A percentile compares a stretch with the other conserved stretches of the same genome.
Conservation (phyloP, 345 rosid genomes). For the Sisymbrium altissimum region DNA sequence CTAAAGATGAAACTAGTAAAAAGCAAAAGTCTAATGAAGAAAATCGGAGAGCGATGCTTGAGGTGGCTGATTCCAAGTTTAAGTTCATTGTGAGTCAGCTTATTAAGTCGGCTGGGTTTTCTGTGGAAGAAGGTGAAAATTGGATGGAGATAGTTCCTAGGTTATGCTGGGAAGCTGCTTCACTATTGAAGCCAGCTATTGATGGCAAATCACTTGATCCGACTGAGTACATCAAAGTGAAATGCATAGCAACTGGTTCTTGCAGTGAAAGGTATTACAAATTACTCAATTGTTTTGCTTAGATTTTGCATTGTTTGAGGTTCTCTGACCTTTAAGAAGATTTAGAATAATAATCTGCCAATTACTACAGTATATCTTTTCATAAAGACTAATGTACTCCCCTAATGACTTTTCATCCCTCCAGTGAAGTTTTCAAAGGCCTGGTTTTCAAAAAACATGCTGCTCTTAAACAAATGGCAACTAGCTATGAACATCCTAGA, state of each 20-base stretch:
- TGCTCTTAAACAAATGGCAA: conserved; percentile 96
- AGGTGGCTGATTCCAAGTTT: conserved; percentile 68
- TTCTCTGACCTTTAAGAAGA: background rate
- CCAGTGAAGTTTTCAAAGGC: conserved; percentile 84
- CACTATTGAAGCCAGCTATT: conserved; percentile 58
- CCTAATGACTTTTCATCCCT: conserved; percentile 16
- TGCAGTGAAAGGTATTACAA: conserved; percentile 60
- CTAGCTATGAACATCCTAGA: conserved; percentile 66
- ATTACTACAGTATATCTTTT: background rate
- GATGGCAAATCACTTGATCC: conserved; percentile 61
- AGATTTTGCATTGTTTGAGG: background rate
- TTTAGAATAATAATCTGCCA: background rate
- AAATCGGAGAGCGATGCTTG: conserved; percentile 51
- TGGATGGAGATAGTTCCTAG: conserved; percentile 74
- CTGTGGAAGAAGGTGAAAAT: conserved; percentile 41
- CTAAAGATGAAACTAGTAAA: conserved; percentile 39
- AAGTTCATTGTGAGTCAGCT: conserved; percentile 58
- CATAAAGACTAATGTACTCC: background rate
- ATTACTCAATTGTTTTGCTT: background rate
- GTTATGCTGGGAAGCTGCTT: conserved; percentile 92
- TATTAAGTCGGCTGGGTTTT: conserved; percentile 52
- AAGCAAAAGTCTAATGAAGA: conserved; percentile 54
- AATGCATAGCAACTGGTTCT: conserved; percentile 88
- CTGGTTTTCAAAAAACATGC: conserved; percentile 92
- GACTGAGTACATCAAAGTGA: conserved; percentile 69